Percentiles rank a stretch among this genome's conserved stretches.
phyloP scores from a whole-genome alignment of 768 basidiomycete species.

The Trametes sanguinea region DNA sequence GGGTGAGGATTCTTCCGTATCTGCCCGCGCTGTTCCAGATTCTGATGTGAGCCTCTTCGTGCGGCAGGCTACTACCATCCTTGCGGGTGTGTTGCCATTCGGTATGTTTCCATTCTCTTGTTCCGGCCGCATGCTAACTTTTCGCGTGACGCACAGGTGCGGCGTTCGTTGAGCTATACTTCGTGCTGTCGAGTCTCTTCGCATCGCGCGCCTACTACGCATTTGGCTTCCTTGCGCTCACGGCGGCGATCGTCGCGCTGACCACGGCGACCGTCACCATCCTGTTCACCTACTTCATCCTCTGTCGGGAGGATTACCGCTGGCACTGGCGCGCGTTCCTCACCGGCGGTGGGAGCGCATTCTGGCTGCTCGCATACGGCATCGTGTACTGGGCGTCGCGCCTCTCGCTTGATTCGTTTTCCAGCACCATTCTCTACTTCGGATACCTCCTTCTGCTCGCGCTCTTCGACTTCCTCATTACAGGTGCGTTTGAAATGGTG shows the following conservation, averaged over 20 bases:
- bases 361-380: slow-evolving; percentile 90
- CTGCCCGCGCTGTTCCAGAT: slow-evolving; percentile 9
- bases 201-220: slow-evolving; percentile 94
- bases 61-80: slow-evolving; percentile 60
- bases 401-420: slow-evolving; percentile 79
- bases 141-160: slow-evolving; percentile 57
- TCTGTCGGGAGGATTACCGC: slow-evolving; percentile 96
- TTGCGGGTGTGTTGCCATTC: slow-evolving; percentile 93
- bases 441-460: slow-evolving; percentile 87
- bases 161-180: slow-evolving; percentile 94
- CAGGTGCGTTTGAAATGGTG: slow-evolving; percentile 52
- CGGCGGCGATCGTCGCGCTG: slow-evolving; percentile 76
- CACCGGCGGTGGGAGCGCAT: slow-evolving; percentile 87
- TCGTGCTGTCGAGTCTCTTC: slow-evolving; percentile 87
- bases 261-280: slow-evolving; percentile 93
- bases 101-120: slow-evolving; percentile 47
- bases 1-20: slow-evolving; percentile 49
- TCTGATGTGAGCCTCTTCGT: slow-evolving; percentile 1
- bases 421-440: slow-evolving; percentile 82
- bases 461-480: slow-evolving; percentile 84
- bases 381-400: slow-evolving; percentile 87
- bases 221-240: slow-evolving; percentile 92
- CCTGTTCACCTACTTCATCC: slow-evolving; percentile 84
- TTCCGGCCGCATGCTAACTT: background rate
- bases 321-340: slow-evolving; percentile 98